Evolutionary conservation across 768 basidiomycete species (phyloP), one percentile per base, ranked within the genome.

Genomic region (Pleurotus djamor): DNA sequence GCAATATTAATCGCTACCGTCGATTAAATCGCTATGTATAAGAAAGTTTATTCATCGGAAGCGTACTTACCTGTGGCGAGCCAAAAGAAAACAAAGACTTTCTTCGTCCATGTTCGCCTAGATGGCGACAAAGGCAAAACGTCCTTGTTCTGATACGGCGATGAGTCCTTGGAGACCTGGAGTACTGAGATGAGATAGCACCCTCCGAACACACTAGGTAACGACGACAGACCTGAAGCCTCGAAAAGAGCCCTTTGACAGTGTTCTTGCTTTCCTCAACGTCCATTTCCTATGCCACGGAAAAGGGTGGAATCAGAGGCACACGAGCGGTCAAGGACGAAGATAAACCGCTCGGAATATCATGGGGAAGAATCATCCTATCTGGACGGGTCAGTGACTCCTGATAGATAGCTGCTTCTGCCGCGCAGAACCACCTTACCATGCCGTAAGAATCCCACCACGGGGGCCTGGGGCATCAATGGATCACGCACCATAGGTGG

Each of bases 81-180:
- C 71, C 71, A 72, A 58, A 72, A 72, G 58, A 72, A 72, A 49
- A 67, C 56, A 45, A 72, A 72, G 2, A 66, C 59, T 38, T 62
- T 67, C 59, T 64, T 66, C 1, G 66, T 55, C 71, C 71, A 72
- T 2, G 69, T 72, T 43, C 69, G 60, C 28, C 71, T 63, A 21
- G 64, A 61, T 7, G 64, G n/a, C n/a, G 63, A 69, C 28, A 70
- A 66, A 4, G 69, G 69, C 48, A 72, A 58, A 21, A 72, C 63
- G 55, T 72, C 71, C 47, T 52, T 61, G 59, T 72, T 72, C 17
- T 63, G 61, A 60, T 72, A 72, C 12, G 71, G 67, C 3, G 68
- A 64, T 10, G 69, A 63, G 52, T 69, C 60, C 13, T 59, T 43
- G 3, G 69, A 69, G 47, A 71, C 67, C 69, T 71, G 51, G 17